These are phyloP conservation scores for Carex kokanica DNA, from an alignment of 176 grass and related monocot genomes.

Conservation along the genomic window DNA sequence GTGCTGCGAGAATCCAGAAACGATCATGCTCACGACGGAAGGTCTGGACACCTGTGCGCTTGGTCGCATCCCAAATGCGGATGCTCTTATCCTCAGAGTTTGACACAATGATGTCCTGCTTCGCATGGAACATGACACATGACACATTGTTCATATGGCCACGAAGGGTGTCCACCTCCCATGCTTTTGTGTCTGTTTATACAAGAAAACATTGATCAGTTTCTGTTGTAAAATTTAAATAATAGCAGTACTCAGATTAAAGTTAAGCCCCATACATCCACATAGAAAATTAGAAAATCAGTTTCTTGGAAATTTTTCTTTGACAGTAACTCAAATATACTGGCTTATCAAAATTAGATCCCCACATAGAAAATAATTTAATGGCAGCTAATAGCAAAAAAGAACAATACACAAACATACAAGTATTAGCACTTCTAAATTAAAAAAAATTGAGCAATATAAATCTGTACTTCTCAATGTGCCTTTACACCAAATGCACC, in stretches of 20 bases:
- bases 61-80: slow-evolving; percentile 92
- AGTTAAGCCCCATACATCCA: background rate
- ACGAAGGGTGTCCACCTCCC: slow-evolving; percentile 91
- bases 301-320: slow-evolving; percentile 3
- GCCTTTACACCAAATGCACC: background rate
- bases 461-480: background rate
- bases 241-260: background rate
- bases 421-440: background rate
- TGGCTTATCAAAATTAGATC: background rate
- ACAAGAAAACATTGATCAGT: slow-evolving; percentile 19
- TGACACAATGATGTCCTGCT: slow-evolving; percentile 89
- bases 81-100: slow-evolving; percentile 99
- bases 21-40: slow-evolving; percentile 88
- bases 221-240: background rate
- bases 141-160: slow-evolving; percentile 99
- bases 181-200: slow-evolving; percentile 81
- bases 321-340: background rate
- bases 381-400: background rate
- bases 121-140: slow-evolving; percentile 87
- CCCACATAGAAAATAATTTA: background rate
- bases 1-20: slow-evolving; percentile 93
- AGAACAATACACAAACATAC: background rate
- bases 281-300: too few species aligned
- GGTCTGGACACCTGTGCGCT: slow-evolving; percentile 78
- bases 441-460: background rate